Base-by-base conservation (phyloP, 169 alveolate species). In the Cystoisospora suis region DNA sequence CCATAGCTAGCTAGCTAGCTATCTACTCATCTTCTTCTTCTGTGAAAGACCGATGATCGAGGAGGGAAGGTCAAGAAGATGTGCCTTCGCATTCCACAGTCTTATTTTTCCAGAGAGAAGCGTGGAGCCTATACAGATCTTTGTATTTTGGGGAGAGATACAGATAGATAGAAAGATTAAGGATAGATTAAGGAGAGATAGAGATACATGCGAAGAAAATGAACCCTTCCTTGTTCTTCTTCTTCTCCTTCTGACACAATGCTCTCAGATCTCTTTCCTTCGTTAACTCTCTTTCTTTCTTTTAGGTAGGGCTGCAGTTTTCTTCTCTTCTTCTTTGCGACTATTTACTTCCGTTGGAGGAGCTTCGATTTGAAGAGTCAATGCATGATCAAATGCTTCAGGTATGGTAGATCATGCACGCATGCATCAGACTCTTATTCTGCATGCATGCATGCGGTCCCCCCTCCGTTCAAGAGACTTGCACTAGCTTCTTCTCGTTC, bases 371-470 rank as follows among this genome's bases (percentile, higher is more conserved):
- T 56, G 89, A 88, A 77, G 42, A 44, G 88, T 58, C 69, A 42
- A 88, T 88, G 89, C 86, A 40, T 32, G 49, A 81, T 15, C 92
- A 88, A 46, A 88, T 88, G 88, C 81, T 88, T 46, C 92, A 88
- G 59, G 92, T 77, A 29, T 6, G 34, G n/a, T 27, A 6, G 5
- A 0, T 29, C 58, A 0, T 2, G 6, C 32, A 0, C 32, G 56
- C 58, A 23, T 17, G 9, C 61, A 20, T 49, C 61, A 12, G 9
- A n/a, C n/a, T n/a, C n/a, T n/a, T n/a, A 49, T 49, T 20, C 20
- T 49, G 61, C 61, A 49, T 49, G 61, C 61, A 49, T 49, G 20
- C 61, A 49, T 49, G 61, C 61, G 61, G 2, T 27, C 6, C 23
- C 6, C 29, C 29, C n/a, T 9, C 72, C 29, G 40, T 29, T 6